Conservation (phyloP, 2,329 filamentous ascomycete species). For the Neofusicoccum parvum region DNA sequence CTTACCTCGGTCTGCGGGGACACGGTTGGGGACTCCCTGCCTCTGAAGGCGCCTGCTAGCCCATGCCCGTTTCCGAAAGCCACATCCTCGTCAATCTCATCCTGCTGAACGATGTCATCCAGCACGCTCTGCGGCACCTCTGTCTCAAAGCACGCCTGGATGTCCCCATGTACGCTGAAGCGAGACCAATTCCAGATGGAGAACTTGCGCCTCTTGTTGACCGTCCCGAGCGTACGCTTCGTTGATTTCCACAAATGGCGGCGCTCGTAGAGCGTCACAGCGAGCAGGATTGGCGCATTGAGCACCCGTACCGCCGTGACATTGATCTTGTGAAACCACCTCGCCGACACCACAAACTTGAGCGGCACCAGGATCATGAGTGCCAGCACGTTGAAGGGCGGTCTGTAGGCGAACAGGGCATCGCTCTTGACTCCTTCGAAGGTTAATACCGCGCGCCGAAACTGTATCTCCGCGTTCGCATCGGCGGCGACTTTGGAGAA, state of each 20-base stretch:
- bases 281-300: constrained; percentile 73
- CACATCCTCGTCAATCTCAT: constrained; percentile 49
- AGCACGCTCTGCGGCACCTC: constrained; percentile 62
- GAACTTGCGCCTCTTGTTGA: constrained; percentile 44
- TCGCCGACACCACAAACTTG: constrained; percentile 74
- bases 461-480: constrained; percentile 81
- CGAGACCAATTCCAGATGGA: constrained; percentile 68
- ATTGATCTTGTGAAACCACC: constrained; percentile 91
- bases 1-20: constrained; percentile 5
- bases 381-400: constrained; percentile 81
- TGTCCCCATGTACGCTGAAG: constrained; percentile 71
- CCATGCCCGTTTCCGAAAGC: constrained; percentile 30
- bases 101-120: constrained; percentile 51
- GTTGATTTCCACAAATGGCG: constrained; percentile 64
- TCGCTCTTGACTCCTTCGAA: constrained; percentile 86
- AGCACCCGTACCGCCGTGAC: constrained; percentile 73
- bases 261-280: constrained; percentile 72
- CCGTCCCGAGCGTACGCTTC: constrained; percentile 33
- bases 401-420: constrained; percentile 78
- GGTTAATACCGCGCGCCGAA: constrained; percentile 76
- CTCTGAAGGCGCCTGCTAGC: constrained; percentile 11
- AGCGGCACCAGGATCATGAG: constrained; percentile 73
- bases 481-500: constrained; percentile 78
- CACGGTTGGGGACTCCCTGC: constrained; percentile 3
- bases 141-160: constrained; percentile 72